Base-by-base conservation (phyloP, 1,284 basidiomycete genomes). In the Apiotrichum sp. region DNA sequence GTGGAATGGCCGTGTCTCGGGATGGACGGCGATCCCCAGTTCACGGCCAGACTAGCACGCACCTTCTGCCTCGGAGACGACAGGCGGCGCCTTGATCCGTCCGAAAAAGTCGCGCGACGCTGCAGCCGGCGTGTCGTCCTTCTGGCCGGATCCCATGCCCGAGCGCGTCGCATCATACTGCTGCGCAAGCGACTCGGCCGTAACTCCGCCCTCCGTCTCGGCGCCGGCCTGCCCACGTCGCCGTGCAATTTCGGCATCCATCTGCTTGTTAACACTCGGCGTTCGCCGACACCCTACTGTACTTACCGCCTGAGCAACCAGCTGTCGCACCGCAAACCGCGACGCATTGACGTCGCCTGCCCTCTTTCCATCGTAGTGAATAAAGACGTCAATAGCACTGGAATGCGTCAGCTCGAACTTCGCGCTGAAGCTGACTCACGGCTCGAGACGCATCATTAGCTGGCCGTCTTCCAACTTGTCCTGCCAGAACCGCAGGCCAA, bases 331-430 rank as follows among this genome's bases (percentile, higher is more conserved):
- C 31, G 92, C 92, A 75, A 92, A 98, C 65, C 93, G 81, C 10
- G 91, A 89, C 4, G 87, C 80, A 7, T 86, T 80, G 50, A 98
- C 88, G 74, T 97, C 93, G 34, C 80, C 69, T 11, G 93, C 87
- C 11, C 92, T 81, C 76, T 92, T 96, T n/a, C 89, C 92, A 48
- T 97, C 95, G 68, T 96, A 98, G 31, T 92, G 93, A 48, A 95
- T 82, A 71, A 98, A 98, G 34, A 93, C 88, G 71, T 99, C 96
- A 57, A 98, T 85, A 3, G 93, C 87, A n/a, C 91, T 93, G 45
- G 9, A 35, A 13, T 40, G 46, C n/a, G 4, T 22, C 44, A 11
- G 31, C 13, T 22, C 4, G 2, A 13, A 9, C 11, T 6, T 41
- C 40, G 11, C 6, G 10, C 14, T 14, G 6, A 6, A 8, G 10